phyloP scores from a whole-genome alignment of 2,329 filamentous ascomycete species.

The Epichloe coenophiala region DNA sequence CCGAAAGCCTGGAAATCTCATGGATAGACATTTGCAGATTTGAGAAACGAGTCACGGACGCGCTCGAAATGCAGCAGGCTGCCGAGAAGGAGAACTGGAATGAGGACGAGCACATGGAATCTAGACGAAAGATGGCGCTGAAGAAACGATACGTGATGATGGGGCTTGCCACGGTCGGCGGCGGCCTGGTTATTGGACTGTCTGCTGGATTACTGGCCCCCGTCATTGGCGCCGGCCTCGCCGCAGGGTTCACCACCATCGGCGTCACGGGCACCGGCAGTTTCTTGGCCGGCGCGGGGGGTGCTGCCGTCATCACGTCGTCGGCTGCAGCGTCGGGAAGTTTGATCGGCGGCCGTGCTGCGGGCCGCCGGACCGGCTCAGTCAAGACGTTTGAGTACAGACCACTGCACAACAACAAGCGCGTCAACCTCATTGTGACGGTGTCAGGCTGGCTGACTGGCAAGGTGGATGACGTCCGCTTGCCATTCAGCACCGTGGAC shows the following conservation, averaged over 20 bases:
- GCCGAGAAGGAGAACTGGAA: slow-evolving; percentile 96
- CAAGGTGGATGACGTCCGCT: slow-evolving; percentile 87
- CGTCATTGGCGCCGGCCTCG: slow-evolving; percentile 84
- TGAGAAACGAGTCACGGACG: slow-evolving; percentile 92
- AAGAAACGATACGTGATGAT: slow-evolving; percentile 85
- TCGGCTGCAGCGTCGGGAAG: slow-evolving; percentile 75
- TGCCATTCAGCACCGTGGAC: slow-evolving; percentile 93
- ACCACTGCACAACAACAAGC: slow-evolving; percentile 93
- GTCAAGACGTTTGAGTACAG: slow-evolving; percentile 96
- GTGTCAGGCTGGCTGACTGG: slow-evolving; percentile 98
- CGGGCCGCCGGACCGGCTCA: slow-evolving; percentile 74
- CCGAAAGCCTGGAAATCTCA: slow-evolving; percentile 62
- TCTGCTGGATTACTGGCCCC: slow-evolving; percentile 86
- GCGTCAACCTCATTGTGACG: slow-evolving; percentile 89
- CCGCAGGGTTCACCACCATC: slow-evolving; percentile 89
- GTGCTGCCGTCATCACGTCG: slow-evolving; percentile 87
- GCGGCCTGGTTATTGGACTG: slow-evolving; percentile 85
- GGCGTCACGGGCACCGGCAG: slow-evolving; percentile 78
- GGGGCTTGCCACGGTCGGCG: slow-evolving; percentile 91
- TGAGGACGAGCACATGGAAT: slow-evolving; percentile 86
- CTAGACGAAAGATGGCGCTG: slow-evolving; percentile 63
- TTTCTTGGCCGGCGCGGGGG: slow-evolving; percentile 83
- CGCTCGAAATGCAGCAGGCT: slow-evolving; percentile 92
- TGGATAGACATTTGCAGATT: slow-evolving; percentile 95
- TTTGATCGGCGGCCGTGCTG: slow-evolving; percentile 73